Base-by-base conservation (phyloP, 2,329 filamentous ascomycete genomes). In the Cercospora sesami region DNA sequence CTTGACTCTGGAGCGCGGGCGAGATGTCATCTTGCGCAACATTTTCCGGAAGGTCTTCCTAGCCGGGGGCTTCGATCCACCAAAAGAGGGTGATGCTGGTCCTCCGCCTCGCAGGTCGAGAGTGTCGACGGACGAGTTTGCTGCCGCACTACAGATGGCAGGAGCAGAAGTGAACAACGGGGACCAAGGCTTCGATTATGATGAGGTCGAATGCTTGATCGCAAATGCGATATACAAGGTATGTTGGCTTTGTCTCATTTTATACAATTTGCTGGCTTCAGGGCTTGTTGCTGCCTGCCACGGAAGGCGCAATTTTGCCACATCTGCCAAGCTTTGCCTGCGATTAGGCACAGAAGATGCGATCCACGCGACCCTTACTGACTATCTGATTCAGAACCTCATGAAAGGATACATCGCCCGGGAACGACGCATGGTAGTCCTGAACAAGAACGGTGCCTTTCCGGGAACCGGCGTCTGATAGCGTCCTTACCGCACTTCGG, bases 141-240 rank as follows among this genome's bases (percentile, higher is more conserved):
- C 88, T 26, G 91, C 93, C 6, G 96, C 93, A 7, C 87, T 98
- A 68, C 89, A 89, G 76, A 85, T 97, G 74, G 90, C 89, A 63
- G 78, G 78, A 31, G 81, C 72, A 85, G 82, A 75, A 78, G 81
- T 72, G 77, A 80, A 69, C 80, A 83, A 75, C 80, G 91, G 76
- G 81, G 84, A 67, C 83, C 82, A 91, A 74, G 83, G 84, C 36
- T 83, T 96, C 36, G 95, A 97, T 74, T 85, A 87, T 33, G 96
- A 99, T 77, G 95, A 99, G 80, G 94, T 98, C 4, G 96, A 99
- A 80, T 99, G 95, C 79, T 82, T 97, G 74, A 78, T 99, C 75
- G 93, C 95, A 30, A 98, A 97, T 78, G 92, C 97, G 87, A 97
- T 99, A 70, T 99, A 98, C 84, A 99, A 98, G 88, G 94, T 96